A percentile compares a stretch with the other conserved stretches of the same genome.
Evolutionary conservation across 2,329 filamentous ascomycete species (phyloP).

Genomic region (Diaporthe aspalathi): DNA sequence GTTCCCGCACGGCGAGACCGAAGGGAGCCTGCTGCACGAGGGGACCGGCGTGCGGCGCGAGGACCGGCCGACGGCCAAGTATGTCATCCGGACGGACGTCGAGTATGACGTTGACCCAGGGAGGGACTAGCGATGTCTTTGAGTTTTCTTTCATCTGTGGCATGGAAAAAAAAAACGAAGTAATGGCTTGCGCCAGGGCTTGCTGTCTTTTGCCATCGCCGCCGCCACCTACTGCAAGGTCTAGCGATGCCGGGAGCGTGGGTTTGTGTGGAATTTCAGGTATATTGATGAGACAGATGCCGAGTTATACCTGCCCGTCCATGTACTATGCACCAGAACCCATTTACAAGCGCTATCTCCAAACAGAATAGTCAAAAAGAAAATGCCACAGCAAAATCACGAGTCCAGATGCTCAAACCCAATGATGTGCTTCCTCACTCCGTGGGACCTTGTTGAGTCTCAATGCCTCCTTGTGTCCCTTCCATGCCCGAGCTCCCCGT

Average conservation of each 20-base stretch:
- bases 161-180: background rate
- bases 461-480: background rate
- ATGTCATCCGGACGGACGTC: conserved; percentile 78
- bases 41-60: conserved; percentile 76
- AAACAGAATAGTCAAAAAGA: conserved; percentile 8
- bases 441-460: background rate
- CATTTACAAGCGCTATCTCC: conserved; percentile 16
- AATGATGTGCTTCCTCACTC: conserved; percentile 4
- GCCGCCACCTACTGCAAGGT: background rate
- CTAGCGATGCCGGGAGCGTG: too few relatives aligned
- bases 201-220: too few relatives aligned
- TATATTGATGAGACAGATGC: conserved; percentile 9
- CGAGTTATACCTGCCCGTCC: conserved; percentile 5
- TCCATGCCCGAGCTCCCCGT: background rate
- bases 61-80: conserved; percentile 58
- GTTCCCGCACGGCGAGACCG: conserved; percentile 76
- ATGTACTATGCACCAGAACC: background rate
- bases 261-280: background rate
- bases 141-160: background rate
- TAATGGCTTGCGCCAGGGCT: background rate
- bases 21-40: conserved; percentile 74
- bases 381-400: conserved; percentile 1
- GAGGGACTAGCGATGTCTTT: conserved; percentile 12
- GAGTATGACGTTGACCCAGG: conserved; percentile 70
- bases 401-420: background rate